A percentile compares a stretch with the other conserved stretches of the same genome.
phyloP scores from a whole-genome alignment of 441 rosid genomes.

The Erodium trifolium region DNA sequence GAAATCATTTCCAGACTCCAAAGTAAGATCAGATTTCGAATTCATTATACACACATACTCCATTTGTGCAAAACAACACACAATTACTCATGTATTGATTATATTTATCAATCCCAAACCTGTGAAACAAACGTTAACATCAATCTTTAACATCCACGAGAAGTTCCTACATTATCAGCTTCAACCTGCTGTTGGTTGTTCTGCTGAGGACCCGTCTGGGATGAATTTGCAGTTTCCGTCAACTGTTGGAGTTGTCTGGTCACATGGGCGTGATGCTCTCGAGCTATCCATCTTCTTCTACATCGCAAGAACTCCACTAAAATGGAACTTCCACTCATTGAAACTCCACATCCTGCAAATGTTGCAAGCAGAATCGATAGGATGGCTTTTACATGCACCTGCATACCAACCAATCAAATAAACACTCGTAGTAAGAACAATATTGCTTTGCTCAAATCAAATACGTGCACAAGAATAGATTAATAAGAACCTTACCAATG shows the following conservation, averaged over 20 bases:
- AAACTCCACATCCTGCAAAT: conserved; percentile 35
- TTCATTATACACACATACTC: neutral
- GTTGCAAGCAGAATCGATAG: conserved; percentile 36
- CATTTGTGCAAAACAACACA: neutral
- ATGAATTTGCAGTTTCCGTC: conserved; percentile 29
- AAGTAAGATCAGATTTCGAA: neutral
- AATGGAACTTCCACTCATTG: conserved; percentile 34
- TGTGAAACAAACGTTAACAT: neutral
- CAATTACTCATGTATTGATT: neutral
- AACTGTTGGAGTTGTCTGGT: conserved; percentile 24
- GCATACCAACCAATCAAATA: conserved; percentile 2
- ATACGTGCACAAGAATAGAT: neutral
- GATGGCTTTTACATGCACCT: conserved; percentile 32
- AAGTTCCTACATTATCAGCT: conserved; percentile 23
- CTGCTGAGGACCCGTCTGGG: conserved; percentile 17
- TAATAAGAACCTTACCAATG: conserved; percentile 25
- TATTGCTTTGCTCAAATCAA: neutral
- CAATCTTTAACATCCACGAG: conserved; percentile 17
- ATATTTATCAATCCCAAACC: neutral
- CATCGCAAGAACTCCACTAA: conserved; percentile 33
- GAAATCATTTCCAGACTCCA: too few relatives aligned
- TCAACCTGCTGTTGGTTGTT: conserved; percentile 7
- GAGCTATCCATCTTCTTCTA: conserved; percentile 25
- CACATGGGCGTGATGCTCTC: conserved; percentile 25
- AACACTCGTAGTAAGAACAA: neutral